Base-by-base conservation (phyloP, 2,329 filamentous ascomycete genomes). In the Monosporascus sp. region DNA sequence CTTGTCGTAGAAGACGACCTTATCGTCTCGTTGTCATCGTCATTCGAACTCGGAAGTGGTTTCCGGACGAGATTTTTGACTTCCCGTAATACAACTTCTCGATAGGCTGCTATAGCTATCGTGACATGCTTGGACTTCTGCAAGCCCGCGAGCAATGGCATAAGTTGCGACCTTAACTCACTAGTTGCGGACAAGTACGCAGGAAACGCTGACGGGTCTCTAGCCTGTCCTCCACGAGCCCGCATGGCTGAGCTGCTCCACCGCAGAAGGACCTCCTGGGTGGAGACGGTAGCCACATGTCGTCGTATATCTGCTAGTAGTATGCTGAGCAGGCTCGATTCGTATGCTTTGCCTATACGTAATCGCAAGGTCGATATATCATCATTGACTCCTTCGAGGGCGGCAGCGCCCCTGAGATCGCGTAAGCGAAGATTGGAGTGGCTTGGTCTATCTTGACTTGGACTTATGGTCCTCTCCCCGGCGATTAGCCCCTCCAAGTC, bases 21-120 rank as follows among this genome's bases (percentile, higher is more conserved):
- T 74, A 93, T 87, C 0, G 91, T 96, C 67, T 94, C 90, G 56
- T 87, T 89, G 66, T 99, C 94, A 60, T 97, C 93, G 55, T 99
- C 94, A 62, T 85, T 94, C 11, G 93, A 96, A 65, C 91, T 96
- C 1, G 94, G 94, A 40, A 99, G 78, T 24, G 93, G 88, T 53
- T 85, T 84, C 51, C 91, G 83, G 49, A 99, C 93, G 48, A 97
- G 76, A 37, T 83, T 85, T 63, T 93, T 88, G 68, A 97, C 87
- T 70, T 99, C 94, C 49, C 89, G 86, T 57, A 96, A 74, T 14
- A 96, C 84, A 0, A 89, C 81, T 41, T 96, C 91, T 59, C 93
- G 84, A 69, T 94, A 97, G 0, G 86, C 84, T 40, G 86, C 81
- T n/a, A 91, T 89, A 20, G 94, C 94, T 37, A 86, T 82, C 4